Base-by-base conservation (phyloP, 2,329 filamentous ascomycete species). In the Claviceps purpurea region DNA sequence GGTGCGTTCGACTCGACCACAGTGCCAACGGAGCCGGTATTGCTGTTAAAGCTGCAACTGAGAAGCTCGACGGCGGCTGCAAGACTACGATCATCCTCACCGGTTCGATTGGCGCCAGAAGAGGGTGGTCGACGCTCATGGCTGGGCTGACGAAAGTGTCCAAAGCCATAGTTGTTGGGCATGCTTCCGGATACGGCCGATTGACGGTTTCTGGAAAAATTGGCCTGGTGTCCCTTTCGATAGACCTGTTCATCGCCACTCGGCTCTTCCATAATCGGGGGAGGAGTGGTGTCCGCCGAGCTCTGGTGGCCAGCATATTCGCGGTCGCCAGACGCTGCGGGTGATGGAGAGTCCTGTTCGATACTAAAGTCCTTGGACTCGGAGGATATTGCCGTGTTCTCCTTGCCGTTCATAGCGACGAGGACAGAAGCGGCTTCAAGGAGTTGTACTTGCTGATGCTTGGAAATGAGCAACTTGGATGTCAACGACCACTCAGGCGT, bases 391-490 rank as follows among this genome's bases (percentile, higher is more conserved):
- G 77, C 73, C 47, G 74, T 76, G 56, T 71, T 76, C 55, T 73
- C 69, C 46, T 70, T 68, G 59, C 65, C 70, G 64, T 82, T 96
- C 90, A 98, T 97, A 63, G 83, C 84, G 54, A 97, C 85, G 58
- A 98, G 76, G 50, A 97, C 93, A n/a, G 89, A 95, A 41, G 93
- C 93, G 42, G 93, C 93, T 71, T 98, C 93, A 55, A 98, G 79
- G 55, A 98, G 79, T 69, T 98, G 93, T 50, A 98, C 93, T 74
- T 98, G 93, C 72, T 98, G 93, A 70, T 98, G 93, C 78, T 98
- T 98, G 61, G 91, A 97, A 62, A 98, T 97, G 66, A 97, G 83
- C 65, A 97, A 77, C 73, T 97, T 97, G 61, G 93, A 97, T 52
- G 93, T 98, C 67, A 85, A 85, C 50, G 90, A 87, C 93, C 93